These are phyloP conservation scores for Solanum hybrid DNA, from an alignment of 305 asterid species.

Conservation along the genomic window DNA sequence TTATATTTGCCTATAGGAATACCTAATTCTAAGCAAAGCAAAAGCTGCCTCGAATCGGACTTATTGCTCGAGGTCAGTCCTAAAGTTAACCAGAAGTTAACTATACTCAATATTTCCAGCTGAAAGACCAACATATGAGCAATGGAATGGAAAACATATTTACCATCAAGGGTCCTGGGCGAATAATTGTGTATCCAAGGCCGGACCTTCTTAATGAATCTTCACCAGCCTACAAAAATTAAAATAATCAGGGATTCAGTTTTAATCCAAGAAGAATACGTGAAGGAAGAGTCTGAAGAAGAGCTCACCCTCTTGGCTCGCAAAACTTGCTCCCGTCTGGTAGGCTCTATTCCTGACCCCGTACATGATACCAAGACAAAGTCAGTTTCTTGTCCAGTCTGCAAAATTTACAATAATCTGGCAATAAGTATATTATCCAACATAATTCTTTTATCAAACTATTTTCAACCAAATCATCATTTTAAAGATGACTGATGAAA, in stretches of 20 bases:
- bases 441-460: neutral
- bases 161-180: slow-evolving; percentile 96
- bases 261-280: slow-evolving; percentile 1
- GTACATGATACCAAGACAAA: slow-evolving; percentile 89
- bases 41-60: neutral
- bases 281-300: slow-evolving; percentile 7
- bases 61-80: neutral
- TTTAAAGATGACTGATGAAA: neutral
- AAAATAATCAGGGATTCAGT: slow-evolving; percentile 5
- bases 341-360: slow-evolving; percentile 78
- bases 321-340: slow-evolving; percentile 82
- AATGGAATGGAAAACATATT: slow-evolving; percentile 2
- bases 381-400: slow-evolving; percentile 98
- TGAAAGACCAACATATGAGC: neutral
- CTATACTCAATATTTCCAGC: neutral
- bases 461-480: neutral
- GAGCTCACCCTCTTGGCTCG: slow-evolving; percentile 75
- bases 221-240: slow-evolving; percentile 69
- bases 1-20: neutral
- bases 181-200: slow-evolving; percentile 87
- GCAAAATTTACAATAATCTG: slow-evolving; percentile 27
- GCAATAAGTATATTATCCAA: neutral
- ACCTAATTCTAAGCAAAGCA: neutral
- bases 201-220: slow-evolving; percentile 89
- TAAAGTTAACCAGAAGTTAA: neutral